Base-by-base conservation (phyloP, 2,329 filamentous ascomycete genomes). In the Westerdykella sp. region DNA sequence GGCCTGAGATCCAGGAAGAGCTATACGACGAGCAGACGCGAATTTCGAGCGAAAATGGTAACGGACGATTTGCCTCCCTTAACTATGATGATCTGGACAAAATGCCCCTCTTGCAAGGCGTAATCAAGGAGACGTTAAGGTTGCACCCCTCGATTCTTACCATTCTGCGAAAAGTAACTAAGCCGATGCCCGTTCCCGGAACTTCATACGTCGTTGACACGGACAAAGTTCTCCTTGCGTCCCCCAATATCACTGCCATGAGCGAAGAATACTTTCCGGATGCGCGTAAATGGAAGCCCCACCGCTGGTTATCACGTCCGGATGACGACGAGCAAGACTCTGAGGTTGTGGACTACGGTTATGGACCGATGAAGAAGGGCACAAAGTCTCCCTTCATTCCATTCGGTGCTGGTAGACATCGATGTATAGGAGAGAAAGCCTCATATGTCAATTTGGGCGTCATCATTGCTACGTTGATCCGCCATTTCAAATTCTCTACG, bases 341-440 rank as follows among this genome's bases (percentile, higher is more conserved):
- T 12, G 76, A 78, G 69, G 86, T 85, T 69, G 76, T 88, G 47
- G 88, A 95, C 64, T 95, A 94, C 63, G 88, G 88, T 31, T 94
- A 93, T 63, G 88, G 88, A 42, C 73, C 91, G 38, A 84, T 94
- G 56, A 88, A 80, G 75, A 94, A 94, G 73, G 88, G 87, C 40
- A 81, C 85, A 9, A 79, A 78, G 42, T 91, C 85, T 43, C 87
- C 89, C 1, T 95, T 95, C 65, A 79, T 95, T 40, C 89, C 89
- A 1, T 95, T 95, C 63, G 88, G 89, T 41, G 89, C 87, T 30
- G 89, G 89, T 28, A 77, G 89, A 54, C 89, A 95, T 70, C 78
- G 89, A 51, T 95, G 89, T 69, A 94, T 95, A 59, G 89, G 89
- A 52, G 89, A 95, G 73, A 86, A 94, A 58, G 95, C 95, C 65